Percentiles rank a stretch among this genome's conserved stretches.
Conservation (phyloP, 23 red algal species). For the Chondrus crispus region DNA sequence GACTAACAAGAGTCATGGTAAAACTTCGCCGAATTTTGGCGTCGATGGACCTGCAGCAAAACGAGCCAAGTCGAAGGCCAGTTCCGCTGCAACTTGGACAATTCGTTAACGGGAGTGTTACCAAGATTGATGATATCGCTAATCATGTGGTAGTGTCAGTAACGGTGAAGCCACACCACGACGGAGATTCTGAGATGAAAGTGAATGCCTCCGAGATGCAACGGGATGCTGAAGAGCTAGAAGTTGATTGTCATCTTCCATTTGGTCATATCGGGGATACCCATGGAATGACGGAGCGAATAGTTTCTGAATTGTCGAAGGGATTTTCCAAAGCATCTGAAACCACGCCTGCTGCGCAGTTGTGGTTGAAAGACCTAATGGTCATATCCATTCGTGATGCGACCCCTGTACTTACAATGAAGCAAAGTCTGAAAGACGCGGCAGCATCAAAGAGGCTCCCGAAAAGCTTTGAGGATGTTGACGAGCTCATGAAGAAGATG, state of each 20-base stretch:
- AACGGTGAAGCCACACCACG: neutral
- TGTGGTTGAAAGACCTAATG: neutral
- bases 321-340: neutral
- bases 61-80: neutral
- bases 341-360: neutral
- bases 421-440: conserved; percentile 35
- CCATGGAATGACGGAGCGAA: conserved; percentile 34
- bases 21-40: conserved; percentile 28
- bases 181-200: neutral
- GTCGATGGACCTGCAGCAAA: conserved; percentile 26
- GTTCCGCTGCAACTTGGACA: neutral
- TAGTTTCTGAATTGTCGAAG: neutral
- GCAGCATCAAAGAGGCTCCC: neutral
- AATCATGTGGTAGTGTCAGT: conserved; percentile 28
- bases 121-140: neutral
- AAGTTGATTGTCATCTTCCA: conserved; percentile 24
- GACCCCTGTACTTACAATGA: conserved; percentile 23
- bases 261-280: conserved; percentile 49
- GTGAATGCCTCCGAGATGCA: neutral
- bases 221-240: neutral
- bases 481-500: neutral
- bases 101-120: conserved; percentile 18
- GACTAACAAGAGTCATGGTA: conserved; percentile 6
- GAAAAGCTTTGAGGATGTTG: neutral
- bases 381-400: conserved; percentile 9